Percentiles rank a stretch among this genome's conserved stretches.
Conservation (phyloP, 2,329 filamentous ascomycete species). For the Hymenoscyphus repandus region DNA sequence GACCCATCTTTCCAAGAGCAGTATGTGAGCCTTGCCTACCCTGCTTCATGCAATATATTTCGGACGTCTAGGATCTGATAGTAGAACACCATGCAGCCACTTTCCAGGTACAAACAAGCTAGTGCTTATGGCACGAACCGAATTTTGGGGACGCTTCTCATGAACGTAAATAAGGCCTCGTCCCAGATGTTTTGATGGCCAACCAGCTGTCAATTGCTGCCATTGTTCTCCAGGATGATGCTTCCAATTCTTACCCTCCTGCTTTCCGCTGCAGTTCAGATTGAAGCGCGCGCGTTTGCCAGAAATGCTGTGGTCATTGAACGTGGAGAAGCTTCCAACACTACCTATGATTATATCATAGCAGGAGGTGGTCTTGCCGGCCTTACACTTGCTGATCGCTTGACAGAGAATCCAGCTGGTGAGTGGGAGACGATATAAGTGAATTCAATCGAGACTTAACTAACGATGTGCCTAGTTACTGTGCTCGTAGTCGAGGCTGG, state of each 20-base stretch:
- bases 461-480: slow-evolving; percentile 1
- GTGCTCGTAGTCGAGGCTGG: slow-evolving; percentile 47
- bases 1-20: background rate
- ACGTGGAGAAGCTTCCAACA: slow-evolving; percentile 1
- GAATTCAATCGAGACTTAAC: background rate
- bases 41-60: background rate
- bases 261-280: background rate
- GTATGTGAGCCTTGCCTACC: background rate
- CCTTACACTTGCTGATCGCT: slow-evolving; percentile 14
- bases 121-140: background rate
- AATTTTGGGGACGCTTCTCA: background rate
- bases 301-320: slow-evolving; percentile 10
- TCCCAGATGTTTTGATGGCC: background rate
- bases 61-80: background rate
- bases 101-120: background rate
- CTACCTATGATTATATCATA: slow-evolving; percentile 27
- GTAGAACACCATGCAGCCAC: background rate
- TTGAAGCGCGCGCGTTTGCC: slow-evolving; percentile 22
- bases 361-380: slow-evolving; percentile 29
- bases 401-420: slow-evolving; percentile 16
- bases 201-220: background rate
- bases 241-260: background rate
- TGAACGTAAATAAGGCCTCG: background rate
- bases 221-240: background rate
- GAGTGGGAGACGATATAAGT: slow-evolving; percentile 24